phyloP scores from a whole-genome alignment of 352 stramenopile genomes.

The Plasmopara viticola region DNA sequence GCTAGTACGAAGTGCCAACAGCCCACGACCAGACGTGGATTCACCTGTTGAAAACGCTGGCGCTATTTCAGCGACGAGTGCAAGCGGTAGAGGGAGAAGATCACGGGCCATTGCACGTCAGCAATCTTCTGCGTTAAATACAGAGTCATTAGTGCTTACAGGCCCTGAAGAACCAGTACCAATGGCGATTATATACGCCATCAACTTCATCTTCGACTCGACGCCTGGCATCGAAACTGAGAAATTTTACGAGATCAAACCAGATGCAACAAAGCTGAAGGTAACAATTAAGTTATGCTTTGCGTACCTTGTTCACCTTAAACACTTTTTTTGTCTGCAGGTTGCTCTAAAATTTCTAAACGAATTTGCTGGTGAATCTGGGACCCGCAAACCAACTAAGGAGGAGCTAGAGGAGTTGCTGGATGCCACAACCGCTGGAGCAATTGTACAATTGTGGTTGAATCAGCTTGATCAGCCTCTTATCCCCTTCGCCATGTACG shows the following conservation, averaged over 20 bases:
- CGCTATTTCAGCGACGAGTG: constrained; percentile 8
- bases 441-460: constrained; percentile 59
- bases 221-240: constrained; percentile 69
- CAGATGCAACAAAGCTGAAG: constrained; percentile 44
- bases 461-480: constrained; percentile 58
- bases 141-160: constrained; percentile 38
- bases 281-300: constrained; percentile 19
- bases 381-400: constrained; percentile 42
- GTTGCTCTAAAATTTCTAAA: constrained; percentile 57
- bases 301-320: too few relatives aligned
- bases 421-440: constrained; percentile 50
- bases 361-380: constrained; percentile 33
- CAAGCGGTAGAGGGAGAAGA: constrained; percentile 25
- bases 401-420: constrained; percentile 54
- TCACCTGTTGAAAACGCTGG: constrained; percentile 8
- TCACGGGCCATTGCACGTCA: constrained; percentile 25
- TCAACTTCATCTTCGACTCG: constrained; percentile 83
- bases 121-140: constrained; percentile 37
- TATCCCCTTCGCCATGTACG: constrained; percentile 57
- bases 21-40: constrained; percentile 47
- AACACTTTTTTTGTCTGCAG: too few relatives aligned
- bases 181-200: constrained; percentile 45
- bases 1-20: constrained; percentile 67
- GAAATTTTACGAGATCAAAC: constrained; percentile 62
- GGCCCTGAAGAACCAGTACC: constrained; percentile 44